A percentile compares a stretch with the other conserved stretches of the same genome.
These are phyloP conservation scores for Syzygium aromaticum DNA, from an alignment of 345 rosid genomes.

Conservation along the genomic window DNA sequence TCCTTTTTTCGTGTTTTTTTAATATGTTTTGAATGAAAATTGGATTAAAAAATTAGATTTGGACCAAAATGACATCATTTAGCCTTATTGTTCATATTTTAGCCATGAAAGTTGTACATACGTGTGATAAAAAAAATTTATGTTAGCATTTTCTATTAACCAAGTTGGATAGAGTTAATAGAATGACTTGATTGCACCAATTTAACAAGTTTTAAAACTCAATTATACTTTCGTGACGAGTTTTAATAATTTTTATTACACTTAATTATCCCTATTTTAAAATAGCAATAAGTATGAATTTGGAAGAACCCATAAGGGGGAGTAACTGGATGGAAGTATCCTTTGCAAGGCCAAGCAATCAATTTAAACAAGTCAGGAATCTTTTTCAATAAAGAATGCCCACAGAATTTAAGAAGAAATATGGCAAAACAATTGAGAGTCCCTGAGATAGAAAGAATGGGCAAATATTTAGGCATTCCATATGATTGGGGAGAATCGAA, in stretches of 20 bases:
- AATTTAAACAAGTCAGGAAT: no score
- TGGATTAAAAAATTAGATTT: not conserved
- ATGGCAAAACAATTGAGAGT: no score
- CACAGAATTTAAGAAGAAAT: no score
- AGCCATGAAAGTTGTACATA: rapidly evolving
- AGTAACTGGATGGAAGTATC: not conserved
- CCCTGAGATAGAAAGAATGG: no score
- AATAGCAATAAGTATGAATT: not conserved
- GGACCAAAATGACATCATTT: not conserved
- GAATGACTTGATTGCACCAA: not conserved
- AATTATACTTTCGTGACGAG: not conserved
- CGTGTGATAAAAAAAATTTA: rapidly evolving
- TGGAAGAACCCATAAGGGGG: not conserved
- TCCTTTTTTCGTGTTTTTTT: no score
- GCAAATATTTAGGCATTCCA: no score
- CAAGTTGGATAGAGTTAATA: not conserved
- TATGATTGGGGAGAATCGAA: no score
- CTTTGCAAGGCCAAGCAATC: no score
- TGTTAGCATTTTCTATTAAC: not conserved
- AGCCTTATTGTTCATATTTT: not conserved
- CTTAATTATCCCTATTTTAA: not conserved
- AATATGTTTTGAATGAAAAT: not conserved
- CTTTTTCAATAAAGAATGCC: no score
- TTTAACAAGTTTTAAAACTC: not conserved
- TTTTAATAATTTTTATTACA: not conserved